These are phyloP conservation scores for Tolypocladium sp. DNA, from an alignment of 2,329 filamentous ascomycete species.

Conservation along the genomic window DNA sequence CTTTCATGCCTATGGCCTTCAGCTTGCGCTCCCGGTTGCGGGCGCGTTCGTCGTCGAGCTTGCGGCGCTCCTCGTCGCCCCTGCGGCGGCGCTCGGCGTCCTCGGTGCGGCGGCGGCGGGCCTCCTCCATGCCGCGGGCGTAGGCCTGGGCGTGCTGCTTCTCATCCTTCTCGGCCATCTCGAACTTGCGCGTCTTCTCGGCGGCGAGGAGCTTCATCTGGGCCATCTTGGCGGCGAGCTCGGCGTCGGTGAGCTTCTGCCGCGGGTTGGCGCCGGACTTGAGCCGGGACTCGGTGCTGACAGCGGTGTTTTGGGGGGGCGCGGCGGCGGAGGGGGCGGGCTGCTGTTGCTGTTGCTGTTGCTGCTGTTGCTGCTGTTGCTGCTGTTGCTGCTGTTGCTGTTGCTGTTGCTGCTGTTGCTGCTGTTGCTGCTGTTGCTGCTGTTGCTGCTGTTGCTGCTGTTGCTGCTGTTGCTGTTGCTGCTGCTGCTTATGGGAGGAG, in stretches of 20 bases:
- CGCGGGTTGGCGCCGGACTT: slow-evolving; percentile 49
- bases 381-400: too few species aligned
- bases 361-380: slow-evolving; percentile 1
- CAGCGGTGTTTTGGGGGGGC: slow-evolving; percentile 17
- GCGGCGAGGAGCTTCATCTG: slow-evolving; percentile 49
- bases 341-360: background rate
- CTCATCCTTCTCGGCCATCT: slow-evolving; percentile 48
- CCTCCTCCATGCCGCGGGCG: slow-evolving; percentile 47
- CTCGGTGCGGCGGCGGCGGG: slow-evolving; percentile 38
- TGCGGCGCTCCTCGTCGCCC: slow-evolving; percentile 42
- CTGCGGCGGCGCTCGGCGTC: slow-evolving; percentile 42
- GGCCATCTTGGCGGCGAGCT: slow-evolving; percentile 51
- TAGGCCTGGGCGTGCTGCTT: slow-evolving; percentile 44
- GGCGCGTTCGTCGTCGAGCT: slow-evolving; percentile 50
- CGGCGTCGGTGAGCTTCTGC: slow-evolving; percentile 48
- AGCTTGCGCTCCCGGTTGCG: slow-evolving; percentile 53
- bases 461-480: background rate
- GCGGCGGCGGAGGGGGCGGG: background rate
- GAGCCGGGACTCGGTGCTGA: slow-evolving; percentile 32
- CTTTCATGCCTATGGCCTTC: slow-evolving; percentile 44
- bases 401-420: background rate
- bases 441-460: background rate
- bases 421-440: background rate
- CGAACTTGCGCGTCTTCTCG: slow-evolving; percentile 50
- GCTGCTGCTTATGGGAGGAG: slow-evolving; percentile 7